phyloP scores from a whole-genome alignment of 2,329 filamentous ascomycete genomes.

The Alternaria ventricosa region DNA sequence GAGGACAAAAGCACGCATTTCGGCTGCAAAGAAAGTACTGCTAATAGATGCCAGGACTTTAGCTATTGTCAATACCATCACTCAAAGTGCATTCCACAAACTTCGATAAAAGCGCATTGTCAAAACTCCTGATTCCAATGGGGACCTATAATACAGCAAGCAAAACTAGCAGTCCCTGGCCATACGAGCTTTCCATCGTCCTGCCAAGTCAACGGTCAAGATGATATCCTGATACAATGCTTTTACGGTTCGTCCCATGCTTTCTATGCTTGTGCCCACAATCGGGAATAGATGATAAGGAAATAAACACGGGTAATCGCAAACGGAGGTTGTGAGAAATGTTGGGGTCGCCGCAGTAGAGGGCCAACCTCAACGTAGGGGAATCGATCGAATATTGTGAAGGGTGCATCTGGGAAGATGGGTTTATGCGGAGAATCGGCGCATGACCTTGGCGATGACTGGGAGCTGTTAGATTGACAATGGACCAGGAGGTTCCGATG shows the following conservation, averaged over 20 bases:
- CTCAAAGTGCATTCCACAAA: neutral
- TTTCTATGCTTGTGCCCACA: constrained; percentile 19
- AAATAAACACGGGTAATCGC: constrained; percentile 10
- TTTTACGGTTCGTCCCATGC: constrained; percentile 25
- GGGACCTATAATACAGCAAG: constrained; percentile 45
- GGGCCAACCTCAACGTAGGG: constrained; percentile 20
- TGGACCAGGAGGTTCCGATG: neutral
- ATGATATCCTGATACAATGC: constrained; percentile 23
- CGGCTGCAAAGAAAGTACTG: neutral
- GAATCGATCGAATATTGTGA: constrained; percentile 15
- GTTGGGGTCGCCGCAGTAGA: constrained; percentile 26
- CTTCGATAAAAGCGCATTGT: neutral
- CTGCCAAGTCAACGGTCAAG: constrained; percentile 16
- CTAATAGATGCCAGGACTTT: neutral
- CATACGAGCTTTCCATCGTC: constrained; percentile 8
- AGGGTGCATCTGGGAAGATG: neutral
- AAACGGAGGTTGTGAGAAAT: constrained; percentile 4
- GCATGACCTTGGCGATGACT: constrained; percentile 96
- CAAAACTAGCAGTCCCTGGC: constrained; percentile 24
- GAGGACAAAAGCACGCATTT: neutral
- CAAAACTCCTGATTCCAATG: constrained; percentile 31
- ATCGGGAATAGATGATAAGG: constrained; percentile 9
- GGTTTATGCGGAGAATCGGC: constrained; percentile 73
- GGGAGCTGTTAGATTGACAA: constrained; percentile 23
- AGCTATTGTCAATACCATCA: neutral